Evolutionary conservation across 257 asterid species (phyloP).

Genomic region (Rhazya stricta): DNA sequence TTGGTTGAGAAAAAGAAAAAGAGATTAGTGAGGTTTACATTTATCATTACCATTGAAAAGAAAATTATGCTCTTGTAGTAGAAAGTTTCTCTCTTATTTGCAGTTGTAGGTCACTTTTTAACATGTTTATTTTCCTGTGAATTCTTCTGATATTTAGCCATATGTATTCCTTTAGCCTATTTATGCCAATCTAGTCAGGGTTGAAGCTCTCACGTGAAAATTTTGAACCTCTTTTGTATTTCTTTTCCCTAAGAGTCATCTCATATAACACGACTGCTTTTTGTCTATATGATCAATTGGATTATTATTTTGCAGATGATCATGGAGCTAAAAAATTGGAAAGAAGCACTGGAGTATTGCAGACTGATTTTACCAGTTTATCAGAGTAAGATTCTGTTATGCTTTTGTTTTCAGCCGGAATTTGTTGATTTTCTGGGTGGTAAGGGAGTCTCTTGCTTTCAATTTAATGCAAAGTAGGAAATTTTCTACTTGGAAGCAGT

Average conservation of each 20-base stretch:
- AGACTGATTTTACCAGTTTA: constrained; percentile 64
- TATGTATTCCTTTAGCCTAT: neutral
- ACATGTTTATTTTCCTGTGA: neutral
- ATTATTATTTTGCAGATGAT: constrained; percentile 31
- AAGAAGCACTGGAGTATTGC: constrained; percentile 67
- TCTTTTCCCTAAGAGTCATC: neutral
- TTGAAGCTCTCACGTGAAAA: neutral
- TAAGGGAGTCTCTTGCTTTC: neutral
- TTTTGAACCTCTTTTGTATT: neutral
- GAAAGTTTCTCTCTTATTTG: neutral
- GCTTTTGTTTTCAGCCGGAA: neutral
- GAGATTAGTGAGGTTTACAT: neutral
- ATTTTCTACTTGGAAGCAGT: neutral
- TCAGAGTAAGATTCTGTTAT: constrained; percentile 47
- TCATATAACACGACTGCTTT: neutral
- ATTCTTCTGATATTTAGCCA: neutral
- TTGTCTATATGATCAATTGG: neutral
- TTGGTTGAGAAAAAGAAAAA: neutral
- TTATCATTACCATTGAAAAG: neutral
- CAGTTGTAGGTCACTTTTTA: neutral
- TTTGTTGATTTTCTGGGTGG: neutral
- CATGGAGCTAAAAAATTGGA: constrained; percentile 80
- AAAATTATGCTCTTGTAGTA: neutral
- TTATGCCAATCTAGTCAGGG: neutral
- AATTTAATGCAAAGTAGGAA: neutral